These are phyloP conservation scores for Colletotrichum higginsianum DNA, from an alignment of 2,329 filamentous ascomycete species.

Conservation along the genomic window DNA sequence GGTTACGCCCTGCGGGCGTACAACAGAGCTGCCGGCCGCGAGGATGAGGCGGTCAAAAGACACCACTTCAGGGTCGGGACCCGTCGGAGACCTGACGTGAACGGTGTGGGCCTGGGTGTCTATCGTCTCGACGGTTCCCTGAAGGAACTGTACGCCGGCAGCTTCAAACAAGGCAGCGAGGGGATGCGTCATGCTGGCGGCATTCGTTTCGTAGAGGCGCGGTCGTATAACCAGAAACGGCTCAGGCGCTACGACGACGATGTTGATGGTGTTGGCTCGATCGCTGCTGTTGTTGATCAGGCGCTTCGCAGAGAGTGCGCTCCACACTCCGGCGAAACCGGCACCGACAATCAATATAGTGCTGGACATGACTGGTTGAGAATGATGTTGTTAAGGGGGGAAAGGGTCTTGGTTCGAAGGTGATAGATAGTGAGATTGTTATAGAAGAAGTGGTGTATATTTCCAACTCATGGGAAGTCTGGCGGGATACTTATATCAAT, in stretches of 20 bases:
- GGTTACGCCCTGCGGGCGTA: constrained; percentile 47
- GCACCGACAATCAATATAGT: constrained; percentile 49
- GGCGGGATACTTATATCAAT: too few species aligned
- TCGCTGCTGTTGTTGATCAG: constrained; percentile 46
- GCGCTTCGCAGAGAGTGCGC: constrained; percentile 53
- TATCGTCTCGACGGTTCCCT: constrained; percentile 46
- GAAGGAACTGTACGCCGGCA: constrained; percentile 48
- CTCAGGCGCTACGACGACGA: constrained; percentile 52
- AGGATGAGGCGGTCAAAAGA: constrained; percentile 54
- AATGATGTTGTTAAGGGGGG: too few species aligned
- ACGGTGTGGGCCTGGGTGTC: constrained; percentile 44
- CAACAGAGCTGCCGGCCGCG: constrained; percentile 53
- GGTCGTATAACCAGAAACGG: constrained; percentile 51
- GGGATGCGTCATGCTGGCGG: constrained; percentile 45
- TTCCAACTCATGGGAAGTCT: background rate
- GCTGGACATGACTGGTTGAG: constrained; percentile 12
- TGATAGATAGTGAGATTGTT: background rate
- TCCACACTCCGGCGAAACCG: constrained; percentile 56
- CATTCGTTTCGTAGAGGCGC: constrained; percentile 53
- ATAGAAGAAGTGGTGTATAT: background rate
- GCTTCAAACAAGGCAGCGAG: constrained; percentile 47
- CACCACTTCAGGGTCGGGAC: constrained; percentile 36
- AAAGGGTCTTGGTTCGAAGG: too few species aligned
- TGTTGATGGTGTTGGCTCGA: constrained; percentile 45
- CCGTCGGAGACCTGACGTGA: constrained; percentile 25